Conservation (phyloP, 2,329 filamentous ascomycete genomes). For the Apiospora sp. region DNA sequence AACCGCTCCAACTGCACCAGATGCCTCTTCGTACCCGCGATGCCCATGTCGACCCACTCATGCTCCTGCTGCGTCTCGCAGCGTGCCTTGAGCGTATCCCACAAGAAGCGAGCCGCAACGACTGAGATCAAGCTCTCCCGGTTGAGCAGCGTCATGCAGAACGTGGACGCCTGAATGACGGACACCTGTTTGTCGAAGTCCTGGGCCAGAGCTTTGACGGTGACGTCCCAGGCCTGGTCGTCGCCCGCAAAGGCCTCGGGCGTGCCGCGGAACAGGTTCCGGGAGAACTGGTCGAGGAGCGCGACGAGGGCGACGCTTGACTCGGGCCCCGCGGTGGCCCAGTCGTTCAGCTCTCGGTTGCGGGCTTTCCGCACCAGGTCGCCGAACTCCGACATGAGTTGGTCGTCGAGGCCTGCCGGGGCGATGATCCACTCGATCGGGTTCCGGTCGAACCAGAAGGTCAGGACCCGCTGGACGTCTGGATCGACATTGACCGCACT, state of each 20-base stretch:
- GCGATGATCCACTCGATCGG: slow-evolving; percentile 32
- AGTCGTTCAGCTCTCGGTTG: not conserved
- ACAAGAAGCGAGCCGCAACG: slow-evolving; percentile 30
- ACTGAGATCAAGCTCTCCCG: not conserved
- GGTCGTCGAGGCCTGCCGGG: slow-evolving; percentile 26
- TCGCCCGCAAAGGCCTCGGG: slow-evolving; percentile 58
- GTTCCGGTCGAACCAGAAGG: slow-evolving; percentile 32
- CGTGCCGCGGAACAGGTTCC: slow-evolving; percentile 65
- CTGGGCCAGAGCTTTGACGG: slow-evolving; percentile 54
- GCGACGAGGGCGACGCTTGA: slow-evolving; percentile 59
- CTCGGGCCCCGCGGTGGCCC: slow-evolving; percentile 26
- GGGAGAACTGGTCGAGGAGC: slow-evolving; percentile 69
- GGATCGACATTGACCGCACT: not conserved
- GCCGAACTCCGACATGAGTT: slow-evolving; percentile 27
- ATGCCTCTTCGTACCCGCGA: slow-evolving; percentile 42
- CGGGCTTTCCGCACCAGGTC: slow-evolving; percentile 28
- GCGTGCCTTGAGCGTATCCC: slow-evolving; percentile 58
- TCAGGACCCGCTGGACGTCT: slow-evolving; percentile 26
- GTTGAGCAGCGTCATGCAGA: slow-evolving; percentile 68
- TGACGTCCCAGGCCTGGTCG: slow-evolving; percentile 55
- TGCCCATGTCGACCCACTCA: slow-evolving; percentile 14
- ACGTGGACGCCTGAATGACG: slow-evolving; percentile 54
- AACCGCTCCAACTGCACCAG: slow-evolving; percentile 51
- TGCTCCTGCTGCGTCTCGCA: slow-evolving; percentile 39
- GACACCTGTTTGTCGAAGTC: slow-evolving; percentile 42